Base-by-base conservation (phyloP, 2,329 filamentous ascomycete genomes). In the Penicillium sp. region DNA sequence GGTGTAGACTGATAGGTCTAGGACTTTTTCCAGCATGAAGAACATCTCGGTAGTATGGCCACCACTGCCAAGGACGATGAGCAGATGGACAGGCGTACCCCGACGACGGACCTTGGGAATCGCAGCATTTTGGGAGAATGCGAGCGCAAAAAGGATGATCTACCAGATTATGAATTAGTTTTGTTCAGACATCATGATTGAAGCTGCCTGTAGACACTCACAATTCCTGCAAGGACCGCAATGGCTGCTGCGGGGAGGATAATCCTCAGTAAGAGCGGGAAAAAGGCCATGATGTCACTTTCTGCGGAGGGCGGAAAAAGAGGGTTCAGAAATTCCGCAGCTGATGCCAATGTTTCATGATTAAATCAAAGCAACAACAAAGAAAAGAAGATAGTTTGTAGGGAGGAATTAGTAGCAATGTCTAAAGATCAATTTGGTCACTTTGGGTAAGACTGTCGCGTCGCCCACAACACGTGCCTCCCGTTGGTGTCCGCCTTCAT, bases 11-110 rank as follows among this genome's bases (percentile, higher is more conserved):
- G 13, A n/a, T 11, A 27, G 21, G 21, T 47, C 29, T 35, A 39
- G 33, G 16, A 8, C 11, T 22, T 54, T 39, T 82, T 84, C 64
- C 81, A 99, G 85, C 79, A 97, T 90, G 68, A 89, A 87, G 61
- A 96, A 82, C 90, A 99, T 96, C 76, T 99, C 95, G 48, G 91
- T 88, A 0, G 95, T 97, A 76, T 99, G 95, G 1, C 95, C 95
- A 31, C 95, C 95, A 3, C 90, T 96, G 52, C 95, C 95, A 24
- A 98, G 88, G 26, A 98, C 87, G 61, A 96, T 84, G 31, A 96
- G 80, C 53, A 92, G 79, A 73, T 93, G 86, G 7, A 81, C 79
- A 26, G 78, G 77, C 4, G 59, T 58, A 50, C 65, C 57, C 49
- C 54, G 68, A 22, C 59, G 57, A 47, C 72, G 71, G 58, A 65